Conservation (phyloP, 306 rosid species). For the Oemleria cerasiformis region DNA sequence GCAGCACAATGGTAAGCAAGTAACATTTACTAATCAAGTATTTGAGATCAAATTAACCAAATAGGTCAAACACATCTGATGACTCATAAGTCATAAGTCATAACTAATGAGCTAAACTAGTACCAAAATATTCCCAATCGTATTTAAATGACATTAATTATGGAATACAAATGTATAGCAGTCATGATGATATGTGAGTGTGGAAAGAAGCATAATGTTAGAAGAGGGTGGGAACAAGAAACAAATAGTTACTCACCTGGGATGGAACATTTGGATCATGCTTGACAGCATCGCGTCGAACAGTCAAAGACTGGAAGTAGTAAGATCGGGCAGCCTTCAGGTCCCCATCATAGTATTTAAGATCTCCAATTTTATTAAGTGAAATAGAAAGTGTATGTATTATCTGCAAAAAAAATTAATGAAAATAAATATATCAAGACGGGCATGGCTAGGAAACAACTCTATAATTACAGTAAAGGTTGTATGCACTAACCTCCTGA, state of each 20-base stretch:
- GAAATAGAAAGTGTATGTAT: slow-evolving; percentile 92
- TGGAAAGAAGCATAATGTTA: neutral
- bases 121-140: neutral
- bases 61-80: neutral
- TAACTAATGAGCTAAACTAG: neutral
- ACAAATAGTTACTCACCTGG: slow-evolving; percentile 54
- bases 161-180: neutral
- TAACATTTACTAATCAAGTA: neutral
- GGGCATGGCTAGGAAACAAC: neutral
- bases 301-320: slow-evolving; percentile 76
- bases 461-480: slow-evolving; percentile 18
- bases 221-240: neutral
- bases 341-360: slow-evolving; percentile 86
- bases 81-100: neutral
- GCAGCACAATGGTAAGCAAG: neutral
- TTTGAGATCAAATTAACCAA: slow-evolving; percentile 3
- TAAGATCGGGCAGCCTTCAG: slow-evolving; percentile 74
- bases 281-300: slow-evolving; percentile 73
- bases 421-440: slow-evolving; percentile 1
- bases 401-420: slow-evolving; percentile 40
- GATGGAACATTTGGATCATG: slow-evolving; percentile 55
- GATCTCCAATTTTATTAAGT: slow-evolving; percentile 95
- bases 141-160: neutral
- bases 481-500: slow-evolving; percentile 56
- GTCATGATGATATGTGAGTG: neutral